These are phyloP conservation scores for Kwoniella sp. DNA, from an alignment of 768 basidiomycete genomes.

Conservation along the genomic window DNA sequence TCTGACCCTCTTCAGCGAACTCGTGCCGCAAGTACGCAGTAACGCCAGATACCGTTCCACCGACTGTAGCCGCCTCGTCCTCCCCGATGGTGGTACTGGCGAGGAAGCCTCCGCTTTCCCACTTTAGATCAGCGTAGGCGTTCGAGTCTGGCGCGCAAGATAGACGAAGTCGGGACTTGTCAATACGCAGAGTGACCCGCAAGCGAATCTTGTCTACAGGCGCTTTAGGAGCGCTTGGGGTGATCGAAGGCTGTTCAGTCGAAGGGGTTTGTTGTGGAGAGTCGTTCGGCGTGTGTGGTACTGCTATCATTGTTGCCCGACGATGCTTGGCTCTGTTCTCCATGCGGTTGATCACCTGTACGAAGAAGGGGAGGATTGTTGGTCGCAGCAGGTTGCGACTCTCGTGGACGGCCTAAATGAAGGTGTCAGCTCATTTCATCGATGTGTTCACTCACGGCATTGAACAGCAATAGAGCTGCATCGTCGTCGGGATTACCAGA, in stretches of 20 bases:
- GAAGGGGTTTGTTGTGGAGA: not conserved
- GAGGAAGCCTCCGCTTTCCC: conserved; percentile 93
- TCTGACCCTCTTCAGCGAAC: conserved; percentile 47
- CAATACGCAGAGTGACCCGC: conserved; percentile 85
- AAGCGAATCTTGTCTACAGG: conserved; percentile 64
- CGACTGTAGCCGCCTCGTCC: conserved; percentile 67
- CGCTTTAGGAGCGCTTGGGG: conserved; percentile 34
- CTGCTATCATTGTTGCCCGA: not conserved
- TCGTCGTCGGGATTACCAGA: conserved; percentile 11
- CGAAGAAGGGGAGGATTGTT: conserved; percentile 78
- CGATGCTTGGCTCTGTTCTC: conserved; percentile 67
- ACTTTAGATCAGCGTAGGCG: conserved; percentile 82
- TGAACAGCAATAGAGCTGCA: conserved; percentile 70
- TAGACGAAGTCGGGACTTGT: conserved; percentile 79
- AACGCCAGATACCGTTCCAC: conserved; percentile 77
- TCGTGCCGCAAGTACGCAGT: conserved; percentile 75
- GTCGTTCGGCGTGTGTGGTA: not conserved
- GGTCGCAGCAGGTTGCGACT: conserved; percentile 84
- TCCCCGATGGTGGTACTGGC: conserved; percentile 74
- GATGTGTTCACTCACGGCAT: conserved; percentile 62
- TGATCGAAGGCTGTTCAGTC: too few relatives aligned
- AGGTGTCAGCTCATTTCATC: conserved; percentile 6
- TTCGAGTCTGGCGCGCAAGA: conserved; percentile 90
- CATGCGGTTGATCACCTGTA: conserved; percentile 70
- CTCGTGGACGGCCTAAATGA: conserved; percentile 63